Evolutionary conservation across 2,329 filamentous ascomycete genomes (phyloP), one percentile per base, ranked within the genome.

Genomic region (Aspergillus hortae): DNA sequence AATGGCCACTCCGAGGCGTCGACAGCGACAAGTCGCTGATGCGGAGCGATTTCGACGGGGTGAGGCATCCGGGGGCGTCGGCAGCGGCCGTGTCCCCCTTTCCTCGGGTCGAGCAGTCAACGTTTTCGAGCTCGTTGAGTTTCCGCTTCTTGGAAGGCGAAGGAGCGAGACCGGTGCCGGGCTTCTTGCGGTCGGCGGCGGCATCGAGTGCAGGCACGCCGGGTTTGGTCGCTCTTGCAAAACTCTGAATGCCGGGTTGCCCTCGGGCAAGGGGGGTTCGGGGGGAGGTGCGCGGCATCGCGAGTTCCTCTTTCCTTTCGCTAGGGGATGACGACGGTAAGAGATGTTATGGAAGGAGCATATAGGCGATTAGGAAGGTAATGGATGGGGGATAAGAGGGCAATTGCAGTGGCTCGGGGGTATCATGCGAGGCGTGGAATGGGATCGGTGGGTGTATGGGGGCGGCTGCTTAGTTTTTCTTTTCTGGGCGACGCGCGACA

Each of bases 141-240:
- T 73, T 74, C 46, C 67, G 65, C 54, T 74, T 74, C 56, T 72
- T 72, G 44, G 70, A 70, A 51, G 71, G 70, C 33, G 70, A 66
- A 45, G 63, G 60, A 32, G 66, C 57, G 25, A 67, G 59, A 48
- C 59, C 49, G n/a, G 56, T 52, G 25, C 56, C 44, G 3, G 59
- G 60, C 54, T 74, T 71, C 50, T 72, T 69, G 4, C 58, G 57
- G 14, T 69, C 60, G 14, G 27, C 40, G n/a, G 48, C n/a, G 4
- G 52, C 51, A 15, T 49, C 42, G 4, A 35, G 35, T 6, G 56
- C 32, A 6, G 23, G 14, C 15, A 66, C 52, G 5, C 68, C 68
- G 36, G 73, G 67, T 58, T 79, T 78, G 43, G 71, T 73, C 52
- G 76, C 63, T 57, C 68, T 72, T 52, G 74, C 67, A 57, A 78